Evolutionary conservation across 805 yeast species (phyloP).

Genomic region (Metschnikowia kunwiensis): DNA sequence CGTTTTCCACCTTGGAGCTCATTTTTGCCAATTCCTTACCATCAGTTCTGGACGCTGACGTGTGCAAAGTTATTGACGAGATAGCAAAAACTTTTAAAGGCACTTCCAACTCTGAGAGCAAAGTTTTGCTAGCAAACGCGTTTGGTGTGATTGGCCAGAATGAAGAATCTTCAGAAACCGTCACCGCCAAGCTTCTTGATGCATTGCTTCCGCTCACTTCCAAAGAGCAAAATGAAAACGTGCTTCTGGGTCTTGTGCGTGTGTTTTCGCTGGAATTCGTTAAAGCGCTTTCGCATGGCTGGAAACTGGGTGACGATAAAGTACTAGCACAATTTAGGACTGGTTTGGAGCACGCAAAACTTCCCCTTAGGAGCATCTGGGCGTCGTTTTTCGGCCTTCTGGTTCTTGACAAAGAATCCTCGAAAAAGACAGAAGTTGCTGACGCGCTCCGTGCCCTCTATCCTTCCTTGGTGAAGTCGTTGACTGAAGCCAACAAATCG

Average conservation of each 20-base stretch:
- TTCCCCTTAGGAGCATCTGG: slow-evolving; percentile 68
- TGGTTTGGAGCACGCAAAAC: slow-evolving; percentile 67
- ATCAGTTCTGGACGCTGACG: slow-evolving; percentile 18
- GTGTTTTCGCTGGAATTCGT: slow-evolving; percentile 49
- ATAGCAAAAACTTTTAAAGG: slow-evolving; percentile 56
- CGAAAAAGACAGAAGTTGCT: slow-evolving; percentile 3
- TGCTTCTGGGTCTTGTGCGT: slow-evolving; percentile 48
- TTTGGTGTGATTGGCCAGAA: slow-evolving; percentile 33
- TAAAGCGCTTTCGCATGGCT: slow-evolving; percentile 4
- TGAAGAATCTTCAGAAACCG: slow-evolving; percentile 12
- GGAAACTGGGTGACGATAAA: slow-evolving; percentile 8
- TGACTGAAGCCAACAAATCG: slow-evolving; percentile 44
- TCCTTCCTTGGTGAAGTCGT: slow-evolving; percentile 26
- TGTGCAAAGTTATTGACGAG: slow-evolving; percentile 46
- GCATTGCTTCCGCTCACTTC: slow-evolving; percentile 50
- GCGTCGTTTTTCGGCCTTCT: slow-evolving; percentile 44
- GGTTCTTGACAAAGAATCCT: slow-evolving; percentile 14
- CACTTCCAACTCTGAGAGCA: slow-evolving; percentile 60
- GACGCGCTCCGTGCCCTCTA: slow-evolving; percentile 16
- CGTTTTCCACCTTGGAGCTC: slow-evolving; percentile 35
- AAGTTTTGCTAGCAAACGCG: slow-evolving; percentile 48
- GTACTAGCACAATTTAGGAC: slow-evolving; percentile 36
- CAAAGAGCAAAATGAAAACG: slow-evolving; percentile 74
- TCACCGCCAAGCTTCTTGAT: slow-evolving; percentile 33
- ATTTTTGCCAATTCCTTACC: slow-evolving; percentile 22